Base-by-base conservation (phyloP, 192 early-diverging fungal genomes). In the Spizellomyces sp. region DNA sequence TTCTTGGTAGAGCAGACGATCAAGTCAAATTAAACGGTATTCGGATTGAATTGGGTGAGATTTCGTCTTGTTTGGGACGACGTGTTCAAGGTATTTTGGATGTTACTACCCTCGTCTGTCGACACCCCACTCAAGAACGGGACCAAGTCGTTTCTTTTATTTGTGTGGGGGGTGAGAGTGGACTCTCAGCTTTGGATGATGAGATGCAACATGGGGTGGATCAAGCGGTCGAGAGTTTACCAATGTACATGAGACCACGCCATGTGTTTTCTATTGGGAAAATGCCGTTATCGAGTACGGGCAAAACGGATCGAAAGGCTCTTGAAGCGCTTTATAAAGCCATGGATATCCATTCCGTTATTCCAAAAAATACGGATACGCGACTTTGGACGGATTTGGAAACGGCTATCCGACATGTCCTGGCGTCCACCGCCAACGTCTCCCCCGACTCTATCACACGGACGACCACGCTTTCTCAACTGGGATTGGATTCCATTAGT, bases 1-100 rank as follows among this genome's bases (percentile, higher is more conserved):
- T 71, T 14, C 14, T 77, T 50, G 64, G 64, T 0, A 77, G 76
- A 14, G 36, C 19, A 15, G 76, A 78, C 58, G 69, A 74, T 10
- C 69, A 79, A 68, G 73, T 78, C 8, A 78, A 78, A 50, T 36
- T 72, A 17, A 59, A 62, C 60, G 73, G 73, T n/a, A 42, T 73
- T 15, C 73, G 73, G 19, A 74, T 74, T 21, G 73, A 74, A 47
- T 57, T 74, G 73, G 73, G 41, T 9, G 73, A 75, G 62, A 62
- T 74, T 48, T 58, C 52, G 5, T 21, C 66, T 5, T 48, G 54
- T n/a, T 10, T 67, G 10, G 14, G 12, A 17, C 21, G 12, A 17
- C 21, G 43, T n/a, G 19, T 58, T 58, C 15, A 5, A 10, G 10
- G n/a, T 43, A 27, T 67, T 12, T 41, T 27, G 15, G 66, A 67